These are phyloP conservation scores for Corrigiola litoralis DNA, from an alignment of 179 eudicot genomes.

Conservation along the genomic window DNA sequence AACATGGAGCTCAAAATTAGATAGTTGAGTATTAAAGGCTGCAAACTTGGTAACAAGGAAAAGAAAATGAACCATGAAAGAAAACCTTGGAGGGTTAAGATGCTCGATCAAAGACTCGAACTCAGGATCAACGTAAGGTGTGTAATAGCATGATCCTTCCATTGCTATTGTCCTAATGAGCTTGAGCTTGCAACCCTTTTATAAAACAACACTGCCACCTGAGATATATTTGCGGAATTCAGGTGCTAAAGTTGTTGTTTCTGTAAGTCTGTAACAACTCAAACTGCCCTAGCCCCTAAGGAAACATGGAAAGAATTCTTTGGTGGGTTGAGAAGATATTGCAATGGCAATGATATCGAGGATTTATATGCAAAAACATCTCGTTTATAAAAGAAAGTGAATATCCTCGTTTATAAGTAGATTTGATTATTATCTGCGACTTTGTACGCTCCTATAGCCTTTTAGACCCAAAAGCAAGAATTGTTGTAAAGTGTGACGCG, in stretches of 20 bases:
- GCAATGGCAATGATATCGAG: background rate
- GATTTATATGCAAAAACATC: too few species aligned
- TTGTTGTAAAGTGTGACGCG: background rate
- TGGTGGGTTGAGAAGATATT: slow-evolving; percentile 7
- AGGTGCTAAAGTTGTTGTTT: background rate
- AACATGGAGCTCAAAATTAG: background rate
- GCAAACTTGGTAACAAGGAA: background rate
- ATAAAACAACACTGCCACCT: background rate
- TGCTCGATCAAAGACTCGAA: slow-evolving; percentile 58
- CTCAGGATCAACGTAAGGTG: slow-evolving; percentile 55
- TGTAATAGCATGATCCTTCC: slow-evolving; percentile 35
- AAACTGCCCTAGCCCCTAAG: slow-evolving; percentile 2
- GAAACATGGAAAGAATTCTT: background rate
- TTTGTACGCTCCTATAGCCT: background rate
- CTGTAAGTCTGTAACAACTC: background rate
- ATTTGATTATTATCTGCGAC: background rate
- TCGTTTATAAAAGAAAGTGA: background rate
- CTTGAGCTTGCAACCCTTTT: background rate
- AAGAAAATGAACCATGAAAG: background rate
- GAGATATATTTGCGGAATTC: background rate
- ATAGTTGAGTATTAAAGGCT: too few species aligned
- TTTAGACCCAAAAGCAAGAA: background rate
- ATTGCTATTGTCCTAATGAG: background rate
- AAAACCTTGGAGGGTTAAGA: slow-evolving; percentile 76
- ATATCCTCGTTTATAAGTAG: background rate